A percentile compares a stretch with the other conserved stretches of the same genome.
Evolutionary conservation across 108 stramenopile species (phyloP).

Genomic region (Schizochytrium sp.): DNA sequence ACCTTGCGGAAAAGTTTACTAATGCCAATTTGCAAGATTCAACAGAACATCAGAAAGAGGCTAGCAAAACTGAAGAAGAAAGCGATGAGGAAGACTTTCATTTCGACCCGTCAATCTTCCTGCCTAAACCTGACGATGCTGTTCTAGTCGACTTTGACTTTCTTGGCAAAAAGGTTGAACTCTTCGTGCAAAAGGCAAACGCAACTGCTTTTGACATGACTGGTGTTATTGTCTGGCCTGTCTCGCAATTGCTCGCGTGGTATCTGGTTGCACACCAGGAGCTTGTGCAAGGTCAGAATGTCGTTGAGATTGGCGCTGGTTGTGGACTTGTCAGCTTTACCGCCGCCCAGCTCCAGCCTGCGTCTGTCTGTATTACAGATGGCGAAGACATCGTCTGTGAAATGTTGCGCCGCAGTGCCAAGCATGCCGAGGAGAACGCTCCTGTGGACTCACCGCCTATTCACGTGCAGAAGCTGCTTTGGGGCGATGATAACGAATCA

Average conservation of each 20-base stretch:
- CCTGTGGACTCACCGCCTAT: background rate
- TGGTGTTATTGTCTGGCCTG: slow-evolving; percentile 56
- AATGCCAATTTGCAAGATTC: too few relatives aligned
- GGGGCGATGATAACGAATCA: slow-evolving; percentile 25
- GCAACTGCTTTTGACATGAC: slow-evolving; percentile 38
- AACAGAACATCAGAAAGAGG: too few relatives aligned
- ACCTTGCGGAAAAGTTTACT: too few relatives aligned
- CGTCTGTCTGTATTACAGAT: background rate
- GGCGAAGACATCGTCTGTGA: slow-evolving; percentile 57
- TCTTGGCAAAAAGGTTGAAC: background rate
- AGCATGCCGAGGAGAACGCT: background rate
- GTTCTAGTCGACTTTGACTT: background rate
- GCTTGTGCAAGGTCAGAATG: background rate
- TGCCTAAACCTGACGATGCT: slow-evolving; percentile 20
- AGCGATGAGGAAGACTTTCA: background rate
- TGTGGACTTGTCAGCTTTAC: slow-evolving; percentile 41
- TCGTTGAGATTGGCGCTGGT: slow-evolving; percentile 60
- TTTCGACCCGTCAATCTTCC: slow-evolving; percentile 21
- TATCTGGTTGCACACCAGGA: background rate
- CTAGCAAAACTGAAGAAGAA: background rate
- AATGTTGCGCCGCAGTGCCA: background rate
- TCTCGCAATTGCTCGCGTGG: background rate
- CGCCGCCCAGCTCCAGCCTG: slow-evolving; percentile 3
- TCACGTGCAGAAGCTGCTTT: background rate
- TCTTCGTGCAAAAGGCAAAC: slow-evolving; percentile 29